Base-by-base conservation (phyloP, 2,329 filamentous ascomycete species). In the Pyrenophora teres region DNA sequence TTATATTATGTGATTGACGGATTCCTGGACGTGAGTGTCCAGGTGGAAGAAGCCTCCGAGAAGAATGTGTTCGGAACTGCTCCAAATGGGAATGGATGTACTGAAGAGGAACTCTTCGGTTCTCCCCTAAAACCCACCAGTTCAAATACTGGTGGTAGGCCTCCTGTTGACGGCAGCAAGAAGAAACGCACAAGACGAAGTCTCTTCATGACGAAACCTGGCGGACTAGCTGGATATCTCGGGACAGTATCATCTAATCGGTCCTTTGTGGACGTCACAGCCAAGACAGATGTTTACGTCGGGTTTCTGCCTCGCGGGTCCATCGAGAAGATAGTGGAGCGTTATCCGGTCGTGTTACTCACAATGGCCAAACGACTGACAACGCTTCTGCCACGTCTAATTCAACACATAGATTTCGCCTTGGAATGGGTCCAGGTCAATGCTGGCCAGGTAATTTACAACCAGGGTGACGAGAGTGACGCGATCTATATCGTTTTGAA, bases 401-500 rank as follows among this genome's bases (percentile, higher is more conserved):
- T 99, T 56, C 80, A 97, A 13, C 94, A 99, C 67, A 97, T 99
- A 58, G 94, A 99, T 73, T 99, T 99, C 76, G 94, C 94, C 3
- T 80, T 99, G 15, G 95, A 99, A 77, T 99, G 95, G 94, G 87
- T 97, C 3, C 95, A 99, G 69, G 92, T 99, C 55, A 92, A 91
- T 73, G 91, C 94, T 3, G 92, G 94, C 0, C 92, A 99, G 69
- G 89, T 97, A 8, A 89, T 99, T 31, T 96, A 95, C 71, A 90
- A 96, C 60, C 89, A 96, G 73, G 87, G 87, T 2, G 92, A 99
- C 60, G 94, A 97, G 60, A 99, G 94, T 65, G 94, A 99, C 73
- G 93, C 95, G 1, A 99, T 99, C 35, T 99, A 97, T 66, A 92
- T 99, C 55, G 94, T 99, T 1, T 82, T 99, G 13, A 99, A 99